These are phyloP conservation scores for Hypoxylon lenormandii DNA, from an alignment of 495 filamentous ascomycete genomes.

Conservation along the genomic window DNA sequence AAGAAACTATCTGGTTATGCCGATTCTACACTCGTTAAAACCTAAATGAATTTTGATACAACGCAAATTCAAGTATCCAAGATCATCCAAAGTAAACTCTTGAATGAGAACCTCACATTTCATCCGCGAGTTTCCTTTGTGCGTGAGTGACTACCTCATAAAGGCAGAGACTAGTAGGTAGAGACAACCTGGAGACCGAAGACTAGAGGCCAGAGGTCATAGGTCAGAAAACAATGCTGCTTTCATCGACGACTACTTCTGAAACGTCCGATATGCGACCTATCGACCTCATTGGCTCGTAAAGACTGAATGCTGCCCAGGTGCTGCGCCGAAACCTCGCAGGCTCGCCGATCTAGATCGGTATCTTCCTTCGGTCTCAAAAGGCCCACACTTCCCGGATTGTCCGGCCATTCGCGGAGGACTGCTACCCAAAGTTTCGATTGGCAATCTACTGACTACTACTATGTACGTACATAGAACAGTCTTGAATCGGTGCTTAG, in stretches of 20 bases:
- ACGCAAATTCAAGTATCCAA: no score
- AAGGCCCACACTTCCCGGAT: conserved; percentile 17
- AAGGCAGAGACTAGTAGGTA: no score
- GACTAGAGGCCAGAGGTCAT: no score
- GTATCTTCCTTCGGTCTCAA: conserved; percentile 25
- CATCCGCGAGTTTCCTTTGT: no score
- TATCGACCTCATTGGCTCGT: not conserved
- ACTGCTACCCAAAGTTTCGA: conserved; percentile 22
- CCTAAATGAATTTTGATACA: no score
- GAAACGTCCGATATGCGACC: not conserved
- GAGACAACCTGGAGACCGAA: no score
- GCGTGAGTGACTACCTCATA: no score
- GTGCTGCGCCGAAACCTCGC: not conserved
- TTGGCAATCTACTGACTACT: conserved; percentile 2
- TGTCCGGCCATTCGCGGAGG: conserved; percentile 19
- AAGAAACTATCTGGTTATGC: not conserved
- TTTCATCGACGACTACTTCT: no score
- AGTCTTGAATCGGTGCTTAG: not conserved
- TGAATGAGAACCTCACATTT: no score
- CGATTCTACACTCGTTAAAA: no score
- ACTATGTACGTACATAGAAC: not conserved
- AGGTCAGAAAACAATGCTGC: no score
- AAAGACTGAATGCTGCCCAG: not conserved
- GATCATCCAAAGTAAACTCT: no score
- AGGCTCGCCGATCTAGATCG: conserved; percentile 20